Evolutionary conservation across 2,329 filamentous ascomycete genomes (phyloP).

Genomic region (Endoconidiophora laricicola): DNA sequence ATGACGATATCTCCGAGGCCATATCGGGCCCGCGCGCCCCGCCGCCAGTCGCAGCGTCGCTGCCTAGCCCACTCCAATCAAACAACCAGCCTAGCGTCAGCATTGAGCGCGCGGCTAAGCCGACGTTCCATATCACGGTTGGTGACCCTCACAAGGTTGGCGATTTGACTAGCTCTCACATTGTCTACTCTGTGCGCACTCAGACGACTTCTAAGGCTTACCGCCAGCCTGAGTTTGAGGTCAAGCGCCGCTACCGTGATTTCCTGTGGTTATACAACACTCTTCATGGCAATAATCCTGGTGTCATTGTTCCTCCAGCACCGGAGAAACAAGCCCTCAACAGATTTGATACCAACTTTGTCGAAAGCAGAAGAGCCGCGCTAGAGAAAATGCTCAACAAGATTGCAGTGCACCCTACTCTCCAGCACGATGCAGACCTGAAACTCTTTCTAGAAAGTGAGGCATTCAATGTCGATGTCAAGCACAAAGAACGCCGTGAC

Average conservation of each 20-base stretch:
- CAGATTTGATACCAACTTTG: conserved; percentile 90
- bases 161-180: conserved; percentile 90
- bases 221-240: conserved; percentile 77
- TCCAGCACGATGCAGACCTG: conserved; percentile 84
- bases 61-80: conserved; percentile 33
- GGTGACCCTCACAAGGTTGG: conserved; percentile 97
- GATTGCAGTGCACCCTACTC: conserved; percentile 68
- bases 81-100: conserved; percentile 62
- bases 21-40: conserved; percentile 43
- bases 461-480: conserved; percentile 87
- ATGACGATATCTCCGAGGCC: conserved; percentile 23
- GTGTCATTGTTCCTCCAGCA: conserved; percentile 84
- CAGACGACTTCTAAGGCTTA: conserved; percentile 94
- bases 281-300: conserved; percentile 84
- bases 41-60: conserved; percentile 43
- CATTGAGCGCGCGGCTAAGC: conserved; percentile 84
- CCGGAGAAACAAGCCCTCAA: conserved; percentile 97
- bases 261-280: conserved; percentile 97
- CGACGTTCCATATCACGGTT: conserved; percentile 75
- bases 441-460: conserved; percentile 97
- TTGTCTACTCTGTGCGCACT: conserved; percentile 89
- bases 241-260: conserved; percentile 86
- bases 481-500: conserved; percentile 90
- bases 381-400: conserved; percentile 98
- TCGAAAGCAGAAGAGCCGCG: conserved; percentile 78